A percentile compares a stretch with the other conserved stretches of the same genome.
Conservation (phyloP, 164 flowering plant species). For the Annona cherimola region DNA sequence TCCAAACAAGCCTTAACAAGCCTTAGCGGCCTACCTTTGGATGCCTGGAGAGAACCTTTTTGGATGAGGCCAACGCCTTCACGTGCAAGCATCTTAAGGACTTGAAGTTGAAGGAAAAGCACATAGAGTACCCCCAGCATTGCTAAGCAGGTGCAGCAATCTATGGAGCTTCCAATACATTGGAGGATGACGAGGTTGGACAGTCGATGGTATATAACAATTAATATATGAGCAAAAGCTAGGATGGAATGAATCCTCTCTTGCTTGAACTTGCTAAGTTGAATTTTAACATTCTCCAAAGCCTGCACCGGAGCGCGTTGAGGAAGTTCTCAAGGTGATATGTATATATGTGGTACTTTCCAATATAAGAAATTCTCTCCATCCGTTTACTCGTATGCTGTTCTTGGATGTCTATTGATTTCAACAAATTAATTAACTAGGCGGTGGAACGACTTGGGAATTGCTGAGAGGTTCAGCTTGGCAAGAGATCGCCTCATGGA, state of each 20-base stretch:
- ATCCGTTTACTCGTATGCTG: too few species aligned
- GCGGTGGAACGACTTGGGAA: too few species aligned
- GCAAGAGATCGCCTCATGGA: too few species aligned
- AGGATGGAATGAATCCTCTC: slow-evolving; percentile 8
- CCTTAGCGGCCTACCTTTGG: slow-evolving; percentile 27
- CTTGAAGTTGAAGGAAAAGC: not conserved
- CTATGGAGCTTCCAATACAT: slow-evolving; percentile 35
- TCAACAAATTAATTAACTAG: too few species aligned
- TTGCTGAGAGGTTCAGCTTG: too few species aligned
- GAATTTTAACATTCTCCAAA: slow-evolving; percentile 31
- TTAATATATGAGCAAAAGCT: slow-evolving; percentile 7
- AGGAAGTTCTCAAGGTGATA: slow-evolving; percentile 32
- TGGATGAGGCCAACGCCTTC: slow-evolving; percentile 37
- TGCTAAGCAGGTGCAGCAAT: slow-evolving; percentile 15
- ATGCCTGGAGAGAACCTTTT: slow-evolving; percentile 39
- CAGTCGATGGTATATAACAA: slow-evolving; percentile 14
- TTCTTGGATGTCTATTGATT: too few species aligned
- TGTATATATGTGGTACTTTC: too few species aligned
- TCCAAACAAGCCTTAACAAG: too few species aligned
- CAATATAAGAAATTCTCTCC: too few species aligned
- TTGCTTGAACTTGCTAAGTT: slow-evolving; percentile 29
- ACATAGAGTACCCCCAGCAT: not conserved
- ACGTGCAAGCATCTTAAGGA: slow-evolving; percentile 22
- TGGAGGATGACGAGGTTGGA: slow-evolving; percentile 34
- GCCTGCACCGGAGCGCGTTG: slow-evolving; percentile 34